Conservation (phyloP, 2,329 filamentous ascomycete genomes). For the Colletotrichum camelliae region DNA sequence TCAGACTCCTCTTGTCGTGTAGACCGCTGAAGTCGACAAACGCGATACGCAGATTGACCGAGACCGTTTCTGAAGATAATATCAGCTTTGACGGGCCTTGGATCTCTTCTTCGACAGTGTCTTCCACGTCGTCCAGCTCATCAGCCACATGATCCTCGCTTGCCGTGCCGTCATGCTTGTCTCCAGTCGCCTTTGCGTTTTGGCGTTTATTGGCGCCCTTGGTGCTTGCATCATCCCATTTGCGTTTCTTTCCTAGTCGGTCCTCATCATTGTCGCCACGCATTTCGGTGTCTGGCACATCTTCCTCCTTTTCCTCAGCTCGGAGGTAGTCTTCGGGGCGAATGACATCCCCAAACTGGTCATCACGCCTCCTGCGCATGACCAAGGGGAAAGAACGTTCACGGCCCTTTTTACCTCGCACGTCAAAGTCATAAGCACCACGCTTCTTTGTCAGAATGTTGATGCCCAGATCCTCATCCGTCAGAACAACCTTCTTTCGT, state of each 20-base stretch:
- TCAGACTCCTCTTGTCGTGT: conserved; percentile 90
- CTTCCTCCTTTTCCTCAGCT: conserved; percentile 86
- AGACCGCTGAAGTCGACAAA: conserved; percentile 92
- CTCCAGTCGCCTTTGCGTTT: conserved; percentile 51
- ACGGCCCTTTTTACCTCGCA: conserved; percentile 87
- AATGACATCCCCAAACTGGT: conserved; percentile 95
- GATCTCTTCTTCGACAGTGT: conserved; percentile 52
- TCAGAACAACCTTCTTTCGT: conserved; percentile 84
- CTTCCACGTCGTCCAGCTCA: conserved; percentile 64
- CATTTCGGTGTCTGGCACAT: conserved; percentile 65
- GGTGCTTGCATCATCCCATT: conserved; percentile 75
- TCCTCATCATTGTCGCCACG: conserved; percentile 59
- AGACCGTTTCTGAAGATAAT: conserved; percentile 66
- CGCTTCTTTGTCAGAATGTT: conserved; percentile 90
- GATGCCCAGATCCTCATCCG: conserved; percentile 89
- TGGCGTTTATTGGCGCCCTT: conserved; percentile 64
- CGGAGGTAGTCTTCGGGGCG: conserved; percentile 92
- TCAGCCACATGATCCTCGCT: conserved; percentile 42
- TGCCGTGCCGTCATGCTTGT: conserved; percentile 46
- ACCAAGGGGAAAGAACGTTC: conserved; percentile 93
- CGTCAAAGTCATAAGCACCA: conserved; percentile 91
- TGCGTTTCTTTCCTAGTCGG: conserved; percentile 87
- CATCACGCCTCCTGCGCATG: conserved; percentile 76
- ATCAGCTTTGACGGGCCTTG: conserved; percentile 78
- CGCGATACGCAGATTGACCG: conserved; percentile 76